phyloP scores from a whole-genome alignment of 2,329 filamentous ascomycete species.

The Diaporthe capsici region DNA sequence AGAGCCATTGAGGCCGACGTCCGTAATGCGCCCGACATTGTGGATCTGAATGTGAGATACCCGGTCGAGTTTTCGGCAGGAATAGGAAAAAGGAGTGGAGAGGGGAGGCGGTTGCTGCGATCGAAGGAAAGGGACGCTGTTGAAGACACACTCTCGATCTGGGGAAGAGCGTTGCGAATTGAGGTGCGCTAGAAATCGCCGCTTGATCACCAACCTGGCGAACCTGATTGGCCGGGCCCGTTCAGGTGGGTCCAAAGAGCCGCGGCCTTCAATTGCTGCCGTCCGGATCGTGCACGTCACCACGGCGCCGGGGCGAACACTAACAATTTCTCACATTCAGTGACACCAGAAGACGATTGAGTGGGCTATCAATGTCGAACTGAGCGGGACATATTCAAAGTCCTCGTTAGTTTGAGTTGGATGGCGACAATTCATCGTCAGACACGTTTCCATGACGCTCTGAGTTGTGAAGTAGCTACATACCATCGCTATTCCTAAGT shows the following conservation, averaged over 20 bases:
- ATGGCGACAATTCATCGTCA: background rate
- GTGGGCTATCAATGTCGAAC: too few relatives aligned
- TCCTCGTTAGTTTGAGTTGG: background rate
- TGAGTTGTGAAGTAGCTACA: too few relatives aligned
- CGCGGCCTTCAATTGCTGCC: constrained; percentile 1
- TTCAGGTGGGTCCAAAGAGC: background rate
- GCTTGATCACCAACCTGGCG: constrained; percentile 39
- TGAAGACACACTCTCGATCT: background rate
- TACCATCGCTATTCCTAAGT: too few relatives aligned
- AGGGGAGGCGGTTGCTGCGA: background rate
- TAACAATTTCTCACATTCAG: constrained; percentile 2
- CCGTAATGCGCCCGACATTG: constrained; percentile 65
- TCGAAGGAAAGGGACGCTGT: background rate
- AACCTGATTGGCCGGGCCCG: constrained; percentile 35
- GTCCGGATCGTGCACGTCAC: constrained; percentile 37
- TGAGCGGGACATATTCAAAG: background rate
- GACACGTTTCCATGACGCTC: background rate
- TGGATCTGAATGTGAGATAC: constrained; percentile 40
- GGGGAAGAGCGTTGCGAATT: constrained; percentile 19
- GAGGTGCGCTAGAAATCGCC: constrained; percentile 38
- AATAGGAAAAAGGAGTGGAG: constrained; percentile 18
- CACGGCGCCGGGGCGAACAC: constrained; percentile 2
- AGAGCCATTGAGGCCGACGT: constrained; percentile 67
- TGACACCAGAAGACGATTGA: background rate
- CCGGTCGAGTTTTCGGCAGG: background rate